phyloP scores from a whole-genome alignment of 805 yeast species.

The Pichia nakasei region DNA sequence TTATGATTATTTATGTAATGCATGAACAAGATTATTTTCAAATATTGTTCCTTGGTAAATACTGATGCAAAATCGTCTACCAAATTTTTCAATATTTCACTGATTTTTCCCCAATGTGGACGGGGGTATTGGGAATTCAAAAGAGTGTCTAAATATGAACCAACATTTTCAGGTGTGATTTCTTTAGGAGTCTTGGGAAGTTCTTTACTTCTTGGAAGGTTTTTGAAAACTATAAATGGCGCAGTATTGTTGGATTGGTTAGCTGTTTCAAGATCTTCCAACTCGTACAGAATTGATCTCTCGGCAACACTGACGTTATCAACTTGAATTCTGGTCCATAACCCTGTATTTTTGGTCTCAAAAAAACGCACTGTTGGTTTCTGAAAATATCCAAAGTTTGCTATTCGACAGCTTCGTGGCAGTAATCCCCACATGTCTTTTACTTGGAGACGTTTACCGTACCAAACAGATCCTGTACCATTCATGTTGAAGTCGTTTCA shows the following conservation, averaged over 20 bases:
- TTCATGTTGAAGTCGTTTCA: too few species aligned
- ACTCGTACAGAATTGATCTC: neutral
- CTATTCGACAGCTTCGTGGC: too few species aligned
- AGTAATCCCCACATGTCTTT: too few species aligned
- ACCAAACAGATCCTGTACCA: too few species aligned
- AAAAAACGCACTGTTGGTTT: neutral
- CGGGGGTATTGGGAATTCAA: neutral
- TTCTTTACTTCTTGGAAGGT: neutral
- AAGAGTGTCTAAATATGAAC: neutral
- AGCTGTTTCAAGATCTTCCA: neutral
- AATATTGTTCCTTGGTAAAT: conserved; percentile 16
- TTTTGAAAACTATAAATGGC: neutral
- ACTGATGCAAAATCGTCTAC: conserved; percentile 8
- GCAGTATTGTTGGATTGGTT: neutral
- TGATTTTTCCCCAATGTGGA: neutral
- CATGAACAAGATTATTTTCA: conserved; percentile 11
- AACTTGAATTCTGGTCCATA: neutral
- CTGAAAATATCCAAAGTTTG: too few species aligned
- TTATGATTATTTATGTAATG: conserved; percentile 16
- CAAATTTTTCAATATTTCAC: neutral
- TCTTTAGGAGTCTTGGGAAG: neutral
- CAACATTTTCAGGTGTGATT: neutral
- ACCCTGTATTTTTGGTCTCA: neutral
- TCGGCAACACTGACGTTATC: neutral
- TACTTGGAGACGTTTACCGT: too few species aligned